Evolutionary conservation across 148 eudicot genomes (phyloP), one percentile per base, ranked within the genome.

Genomic region (Heliamphora exappendiculata): DNA sequence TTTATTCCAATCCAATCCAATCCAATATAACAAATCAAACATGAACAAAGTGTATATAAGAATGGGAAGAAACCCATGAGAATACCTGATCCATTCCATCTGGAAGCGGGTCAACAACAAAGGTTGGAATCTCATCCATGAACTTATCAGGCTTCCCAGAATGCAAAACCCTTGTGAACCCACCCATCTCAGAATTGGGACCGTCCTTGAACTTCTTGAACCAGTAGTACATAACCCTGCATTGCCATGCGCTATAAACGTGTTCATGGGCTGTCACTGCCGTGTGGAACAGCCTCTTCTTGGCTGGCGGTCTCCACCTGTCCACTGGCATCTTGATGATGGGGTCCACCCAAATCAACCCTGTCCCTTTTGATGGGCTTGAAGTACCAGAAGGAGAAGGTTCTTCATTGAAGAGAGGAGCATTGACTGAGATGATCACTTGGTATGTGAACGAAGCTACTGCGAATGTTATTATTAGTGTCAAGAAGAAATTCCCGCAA

Each of bases 101-200:
- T 57, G 97, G 94, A 34, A 95, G 91, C 41, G 90, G 97, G 55
- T 95, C 87, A 77, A 94, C 98, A 85, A 95, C 90, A 83, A 95
- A 95, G 58, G 98, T 95, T 12, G 98, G 97, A 81, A 92, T 95
- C 96, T 95, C 97, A 87, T 91, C 96, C 97, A 95, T 89, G 68
- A 72, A 84, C 37, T 73, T 54, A 73, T 95, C 98, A 9, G 90
- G 74, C 45, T 81, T 74, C 17, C 97, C 98, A 72, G 97, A 89
- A 76, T 95, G 98, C 85, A 95, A 81, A 79, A 95, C 87, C 71
- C 98, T 87, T 16, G 98, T 95, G 78, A 95, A 95, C 36, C 98
- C 97, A 63, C 97, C 98, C 98, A 95, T 95, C 12, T 95, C 98
- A 36, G 93, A 92, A 60, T 78, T 76, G 44, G 82, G 80, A 33